Conservation (phyloP, 352 stramenopile species). For the Phytophthora crassamura region DNA sequence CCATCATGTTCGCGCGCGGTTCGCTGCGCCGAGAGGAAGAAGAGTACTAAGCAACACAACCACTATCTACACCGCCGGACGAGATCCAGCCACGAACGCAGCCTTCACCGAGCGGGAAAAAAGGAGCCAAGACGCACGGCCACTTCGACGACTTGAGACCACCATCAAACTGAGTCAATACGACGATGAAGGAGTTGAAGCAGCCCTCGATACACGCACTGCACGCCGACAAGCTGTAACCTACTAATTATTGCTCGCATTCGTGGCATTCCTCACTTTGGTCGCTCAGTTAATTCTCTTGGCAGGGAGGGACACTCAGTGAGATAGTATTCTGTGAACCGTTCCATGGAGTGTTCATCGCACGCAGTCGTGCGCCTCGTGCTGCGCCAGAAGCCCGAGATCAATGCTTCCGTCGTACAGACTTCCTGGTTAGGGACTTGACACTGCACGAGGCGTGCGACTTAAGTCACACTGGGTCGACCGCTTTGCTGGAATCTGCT, state of each 20-base stretch:
- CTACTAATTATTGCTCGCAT: conserved; percentile 30
- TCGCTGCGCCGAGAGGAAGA: conserved; percentile 30
- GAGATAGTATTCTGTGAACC: too few species aligned
- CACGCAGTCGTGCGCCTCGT: too few species aligned
- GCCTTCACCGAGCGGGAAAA: conserved; percentile 3
- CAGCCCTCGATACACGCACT: conserved; percentile 1
- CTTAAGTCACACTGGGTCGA: neutral
- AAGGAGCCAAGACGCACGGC: neutral
- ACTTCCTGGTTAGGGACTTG: neutral
- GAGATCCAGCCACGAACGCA: neutral
- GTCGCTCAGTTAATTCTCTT: conserved; percentile 1
- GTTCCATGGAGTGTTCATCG: too few species aligned
- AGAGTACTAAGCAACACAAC: conserved; percentile 9
- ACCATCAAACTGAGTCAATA: neutral
- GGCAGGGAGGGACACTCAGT: neutral
- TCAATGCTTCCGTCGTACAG: too few species aligned
- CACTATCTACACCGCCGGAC: neutral
- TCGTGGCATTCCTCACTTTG: neutral
- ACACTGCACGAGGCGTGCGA: neutral
- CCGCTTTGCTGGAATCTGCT: neutral
- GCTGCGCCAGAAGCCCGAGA: too few species aligned
- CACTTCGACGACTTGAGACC: neutral
- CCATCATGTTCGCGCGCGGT: conserved; percentile 30
- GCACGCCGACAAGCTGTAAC: conserved; percentile 27
- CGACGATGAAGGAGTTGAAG: neutral